Evolutionary conservation across 352 stramenopile species (phyloP).

Genomic region (Phytopythium cucurbitacearum): DNA sequence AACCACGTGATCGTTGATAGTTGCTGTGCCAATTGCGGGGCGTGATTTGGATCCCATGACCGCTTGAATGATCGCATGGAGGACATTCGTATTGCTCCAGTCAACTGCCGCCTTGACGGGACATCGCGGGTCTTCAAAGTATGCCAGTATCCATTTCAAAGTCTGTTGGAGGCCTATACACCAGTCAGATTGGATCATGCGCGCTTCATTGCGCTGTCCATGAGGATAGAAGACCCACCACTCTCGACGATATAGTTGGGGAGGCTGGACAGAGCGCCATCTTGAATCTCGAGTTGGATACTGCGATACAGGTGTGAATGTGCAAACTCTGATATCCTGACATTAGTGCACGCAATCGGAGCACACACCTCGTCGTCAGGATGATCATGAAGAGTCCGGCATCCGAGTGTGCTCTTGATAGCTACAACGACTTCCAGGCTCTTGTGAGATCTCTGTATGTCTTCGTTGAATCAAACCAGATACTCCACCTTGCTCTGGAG

Average conservation of each 20-base stretch:
- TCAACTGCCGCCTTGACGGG: slow-evolving; percentile 36
- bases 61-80: slow-evolving; percentile 37
- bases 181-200: background rate
- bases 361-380: slow-evolving; percentile 19
- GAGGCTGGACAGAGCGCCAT: slow-evolving; percentile 23
- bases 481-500: slow-evolving; percentile 37
- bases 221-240: slow-evolving; percentile 10
- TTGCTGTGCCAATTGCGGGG: slow-evolving; percentile 5
- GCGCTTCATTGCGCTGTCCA: background rate
- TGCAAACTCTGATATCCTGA: no score
- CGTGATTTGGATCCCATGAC: slow-evolving; percentile 39
- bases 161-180: slow-evolving; percentile 37
- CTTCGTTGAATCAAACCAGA: no score
- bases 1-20: slow-evolving; percentile 18
- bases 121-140: slow-evolving; percentile 34
- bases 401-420: slow-evolving; percentile 18
- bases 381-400: slow-evolving; percentile 39
- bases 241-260: slow-evolving; percentile 19
- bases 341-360: no score
- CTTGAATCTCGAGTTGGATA: slow-evolving; percentile 37
- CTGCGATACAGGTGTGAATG: slow-evolving; percentile 5
- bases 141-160: slow-evolving; percentile 42
- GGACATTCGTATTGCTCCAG: slow-evolving; percentile 29
- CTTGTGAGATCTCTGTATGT: background rate
- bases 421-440: background rate